Evolutionary conservation across 306 rosid species (phyloP).

Genomic region (Ochetophila trinervis): DNA sequence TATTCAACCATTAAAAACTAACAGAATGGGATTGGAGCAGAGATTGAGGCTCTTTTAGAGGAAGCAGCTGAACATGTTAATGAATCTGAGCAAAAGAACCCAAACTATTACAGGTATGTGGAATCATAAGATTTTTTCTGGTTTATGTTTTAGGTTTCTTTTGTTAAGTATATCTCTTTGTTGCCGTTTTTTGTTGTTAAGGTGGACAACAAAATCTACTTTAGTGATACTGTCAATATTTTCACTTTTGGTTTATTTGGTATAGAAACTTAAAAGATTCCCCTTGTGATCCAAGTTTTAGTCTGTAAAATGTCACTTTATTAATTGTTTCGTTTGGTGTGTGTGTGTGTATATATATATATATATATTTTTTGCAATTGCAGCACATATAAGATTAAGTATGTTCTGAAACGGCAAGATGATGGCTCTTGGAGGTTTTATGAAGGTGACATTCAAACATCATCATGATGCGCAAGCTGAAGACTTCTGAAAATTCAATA

Average conservation of each 20-base stretch:
- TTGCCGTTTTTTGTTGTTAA: no score
- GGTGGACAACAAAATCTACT: no score
- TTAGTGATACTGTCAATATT: no score
- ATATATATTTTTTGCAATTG: neutral
- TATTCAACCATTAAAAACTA: no score
- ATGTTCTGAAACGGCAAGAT: slow-evolving; percentile 62
- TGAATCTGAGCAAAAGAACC: slow-evolving; percentile 63
- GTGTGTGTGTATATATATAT: no score
- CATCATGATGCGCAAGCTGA: slow-evolving; percentile 36
- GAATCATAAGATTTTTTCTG: neutral
- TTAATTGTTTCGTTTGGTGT: neutral
- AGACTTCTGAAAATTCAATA: slow-evolving; percentile 9
- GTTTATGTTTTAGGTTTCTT: neutral
- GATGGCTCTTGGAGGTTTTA: no score
- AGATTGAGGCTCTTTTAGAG: slow-evolving; percentile 77
- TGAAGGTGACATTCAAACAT: no score
- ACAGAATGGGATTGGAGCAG: slow-evolving; percentile 72
- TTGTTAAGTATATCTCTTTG: neutral
- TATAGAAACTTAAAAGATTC: neutral
- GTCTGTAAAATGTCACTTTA: neutral
- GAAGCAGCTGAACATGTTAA: slow-evolving; percentile 96
- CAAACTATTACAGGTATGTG: slow-evolving; percentile 77
- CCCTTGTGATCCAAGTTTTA: no score
- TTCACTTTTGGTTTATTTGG: neutral
- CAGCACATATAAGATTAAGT: slow-evolving; percentile 83